Evolutionary conservation across 2,329 filamentous ascomycete species (phyloP).

Genomic region (Microcyclospora pomicola): DNA sequence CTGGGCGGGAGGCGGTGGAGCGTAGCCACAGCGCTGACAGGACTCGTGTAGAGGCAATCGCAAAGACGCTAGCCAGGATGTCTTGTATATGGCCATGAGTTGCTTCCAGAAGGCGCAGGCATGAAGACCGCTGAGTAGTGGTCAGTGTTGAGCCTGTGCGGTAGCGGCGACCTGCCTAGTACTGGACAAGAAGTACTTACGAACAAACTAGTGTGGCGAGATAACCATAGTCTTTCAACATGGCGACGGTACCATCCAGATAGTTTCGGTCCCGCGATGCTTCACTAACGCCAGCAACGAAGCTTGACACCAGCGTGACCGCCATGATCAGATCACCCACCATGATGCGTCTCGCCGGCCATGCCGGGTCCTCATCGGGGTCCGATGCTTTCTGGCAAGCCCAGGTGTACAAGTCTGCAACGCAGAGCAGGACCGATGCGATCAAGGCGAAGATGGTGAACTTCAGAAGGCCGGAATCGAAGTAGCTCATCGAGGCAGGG

Average conservation of each 20-base stretch:
- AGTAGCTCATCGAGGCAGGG: not conserved
- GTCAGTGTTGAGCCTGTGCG: too few relatives aligned
- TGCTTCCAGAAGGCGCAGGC: slow-evolving; percentile 5
- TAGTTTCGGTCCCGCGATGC: not conserved
- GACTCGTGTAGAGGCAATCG: not conserved
- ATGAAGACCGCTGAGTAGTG: slow-evolving; percentile 3
- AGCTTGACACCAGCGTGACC: slow-evolving; percentile 1
- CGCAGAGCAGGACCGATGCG: slow-evolving; percentile 1
- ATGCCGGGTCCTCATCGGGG: slow-evolving; percentile 4
- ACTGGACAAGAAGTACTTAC: not conserved
- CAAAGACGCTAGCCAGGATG: slow-evolving; percentile 1
- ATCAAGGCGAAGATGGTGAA: not conserved
- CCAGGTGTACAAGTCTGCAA: slow-evolving; percentile 3
- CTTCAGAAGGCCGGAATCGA: not conserved
- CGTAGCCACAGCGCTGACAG: slow-evolving; percentile 6
- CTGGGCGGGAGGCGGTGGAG: not conserved
- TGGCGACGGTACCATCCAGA: not conserved
- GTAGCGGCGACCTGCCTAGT: not conserved
- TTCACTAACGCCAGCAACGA: slow-evolving; percentile 1
- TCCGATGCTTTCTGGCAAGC: slow-evolving; percentile 4
- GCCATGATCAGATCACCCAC: slow-evolving; percentile 3
- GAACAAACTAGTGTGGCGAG: slow-evolving; percentile 5
- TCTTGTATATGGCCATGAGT: slow-evolving; percentile 5
- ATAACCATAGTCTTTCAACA: slow-evolving; percentile 1
- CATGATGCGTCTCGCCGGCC: slow-evolving; percentile 3